Conservation (phyloP, 306 rosid species). For the Arachis hypogaea region DNA sequence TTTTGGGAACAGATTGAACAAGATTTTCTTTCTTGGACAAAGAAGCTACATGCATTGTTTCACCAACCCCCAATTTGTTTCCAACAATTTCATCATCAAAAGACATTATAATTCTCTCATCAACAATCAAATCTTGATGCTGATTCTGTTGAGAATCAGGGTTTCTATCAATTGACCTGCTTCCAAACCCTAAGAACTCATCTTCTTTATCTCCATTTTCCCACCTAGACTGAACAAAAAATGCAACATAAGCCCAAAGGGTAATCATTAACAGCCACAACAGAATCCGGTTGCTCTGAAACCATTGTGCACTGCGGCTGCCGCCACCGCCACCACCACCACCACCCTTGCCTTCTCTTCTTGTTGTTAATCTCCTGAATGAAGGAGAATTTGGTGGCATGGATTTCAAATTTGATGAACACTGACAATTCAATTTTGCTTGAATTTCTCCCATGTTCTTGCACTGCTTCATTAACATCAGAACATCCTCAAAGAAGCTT, state of each 20-base stretch:
- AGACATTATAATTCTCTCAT: slow-evolving; percentile 37
- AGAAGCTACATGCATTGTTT: slow-evolving; percentile 47
- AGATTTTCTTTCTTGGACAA: slow-evolving; percentile 53
- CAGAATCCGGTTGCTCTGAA: slow-evolving; percentile 64
- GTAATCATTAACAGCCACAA: slow-evolving; percentile 80
- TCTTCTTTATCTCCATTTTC: slow-evolving; percentile 66
- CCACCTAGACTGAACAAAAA: slow-evolving; percentile 87
- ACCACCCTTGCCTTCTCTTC: slow-evolving; percentile 64
- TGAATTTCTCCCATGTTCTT: slow-evolving; percentile 51
- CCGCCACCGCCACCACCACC: slow-evolving; percentile 14
- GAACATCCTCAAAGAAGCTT: slow-evolving; percentile 38
- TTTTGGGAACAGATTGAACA: slow-evolving; percentile 42
- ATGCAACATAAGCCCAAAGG: slow-evolving; percentile 91
- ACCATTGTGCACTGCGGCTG: slow-evolving; percentile 41
- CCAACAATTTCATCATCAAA: slow-evolving; percentile 41
- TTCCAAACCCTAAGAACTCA: slow-evolving; percentile 54
- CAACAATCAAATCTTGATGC: slow-evolving; percentile 45
- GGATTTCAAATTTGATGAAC: slow-evolving; percentile 54
- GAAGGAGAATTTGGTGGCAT: slow-evolving; percentile 67
- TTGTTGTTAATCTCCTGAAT: slow-evolving; percentile 61
- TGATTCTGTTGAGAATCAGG: slow-evolving; percentile 48
- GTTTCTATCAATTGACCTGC: slow-evolving; percentile 39
- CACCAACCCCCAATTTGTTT: slow-evolving; percentile 40
- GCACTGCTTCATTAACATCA: slow-evolving; percentile 63
- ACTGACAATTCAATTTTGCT: slow-evolving; percentile 37